phyloP scores from a whole-genome alignment of 139 green algal species.

The Chlorella vulgaris region DNA sequence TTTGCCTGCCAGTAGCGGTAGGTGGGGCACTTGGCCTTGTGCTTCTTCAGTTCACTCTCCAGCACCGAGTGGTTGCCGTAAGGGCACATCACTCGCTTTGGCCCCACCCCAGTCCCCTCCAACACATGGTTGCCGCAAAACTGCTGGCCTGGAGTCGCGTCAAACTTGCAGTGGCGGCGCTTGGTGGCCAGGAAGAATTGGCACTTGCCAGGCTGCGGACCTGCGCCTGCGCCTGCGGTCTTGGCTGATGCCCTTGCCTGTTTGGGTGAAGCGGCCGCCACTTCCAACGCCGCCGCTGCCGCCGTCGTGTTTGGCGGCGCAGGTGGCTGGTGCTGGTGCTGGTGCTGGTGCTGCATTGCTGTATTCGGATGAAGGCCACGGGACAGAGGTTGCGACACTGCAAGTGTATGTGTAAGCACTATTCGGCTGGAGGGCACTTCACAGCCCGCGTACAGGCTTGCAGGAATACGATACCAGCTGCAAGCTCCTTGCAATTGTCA shows the following conservation, averaged over 20 bases:
- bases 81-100: conserved; percentile 28
- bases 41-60: conserved; percentile 25
- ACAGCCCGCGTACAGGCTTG: too few relatives aligned
- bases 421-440: too few relatives aligned
- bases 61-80: conserved; percentile 24
- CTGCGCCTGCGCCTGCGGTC: neutral
- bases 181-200: conserved; percentile 34
- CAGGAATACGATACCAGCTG: too few relatives aligned
- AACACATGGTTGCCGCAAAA: conserved; percentile 43
- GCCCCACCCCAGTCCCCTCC: neutral
- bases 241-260: too few relatives aligned
- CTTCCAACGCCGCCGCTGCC: neutral
- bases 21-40: conserved; percentile 30
- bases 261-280: too few relatives aligned
- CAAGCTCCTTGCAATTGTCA: too few relatives aligned
- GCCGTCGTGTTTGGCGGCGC: neutral
- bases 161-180: conserved; percentile 34
- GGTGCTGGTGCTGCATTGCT: neutral
- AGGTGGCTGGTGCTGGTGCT: neutral
- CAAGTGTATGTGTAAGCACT: too few relatives aligned
- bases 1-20: neutral
- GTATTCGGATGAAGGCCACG: neutral
- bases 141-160: conserved; percentile 19
- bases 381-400: too few relatives aligned
- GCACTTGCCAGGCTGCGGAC: conserved; percentile 31